Base-by-base conservation (phyloP, 2,329 filamentous ascomycete genomes). In the Talaromyces sp. region DNA sequence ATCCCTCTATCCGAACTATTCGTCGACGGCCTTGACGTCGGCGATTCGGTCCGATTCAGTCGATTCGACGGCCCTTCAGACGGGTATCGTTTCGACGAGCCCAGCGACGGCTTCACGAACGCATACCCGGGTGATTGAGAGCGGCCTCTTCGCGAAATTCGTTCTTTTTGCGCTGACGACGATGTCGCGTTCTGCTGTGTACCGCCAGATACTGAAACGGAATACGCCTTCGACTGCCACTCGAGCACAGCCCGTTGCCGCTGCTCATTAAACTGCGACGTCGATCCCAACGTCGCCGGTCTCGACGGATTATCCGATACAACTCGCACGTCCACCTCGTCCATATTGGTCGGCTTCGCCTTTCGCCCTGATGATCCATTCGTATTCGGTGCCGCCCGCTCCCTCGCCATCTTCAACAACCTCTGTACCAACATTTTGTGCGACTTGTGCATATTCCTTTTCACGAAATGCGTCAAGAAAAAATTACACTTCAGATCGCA, bases 401-500 rank as follows among this genome's bases (percentile, higher is more conserved):
- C 64, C 62, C 81, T 76, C 1, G 83, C 80, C 68, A 82, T 84
- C 63, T 80, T 76, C 37, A 84, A 75, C 6, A 90, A 78, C 37
- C 82, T 79, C 1, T 88, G 86, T 9, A 93, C 89, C 4, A 96
- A 83, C 5, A 83, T 80, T 4, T 81, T 82, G 72, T 96, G 92
- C 0, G 90, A 86, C 73, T 90, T 91, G 71, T 90, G 90, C 52
- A 95, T 83, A 8, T 90, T 95, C 78, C 88, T 91, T 81, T 91
- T 92, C 67, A 96, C 89, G 71, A 95, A 95, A 24, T 79, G 78
- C 0, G 87, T 83, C 81, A 93, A 85, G 68, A 95, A 79, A 66
- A 92, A 81, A 73, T 92, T 93, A 79, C 91, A 95, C 66, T 85
- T 85, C 83, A 96, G 87, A 68, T 92, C 89, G 61, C 93, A 89